A percentile compares a stretch with the other conserved stretches of the same genome.
Conservation (phyloP, 805 yeast genomes). For the Saturnispora gosingensis region DNA sequence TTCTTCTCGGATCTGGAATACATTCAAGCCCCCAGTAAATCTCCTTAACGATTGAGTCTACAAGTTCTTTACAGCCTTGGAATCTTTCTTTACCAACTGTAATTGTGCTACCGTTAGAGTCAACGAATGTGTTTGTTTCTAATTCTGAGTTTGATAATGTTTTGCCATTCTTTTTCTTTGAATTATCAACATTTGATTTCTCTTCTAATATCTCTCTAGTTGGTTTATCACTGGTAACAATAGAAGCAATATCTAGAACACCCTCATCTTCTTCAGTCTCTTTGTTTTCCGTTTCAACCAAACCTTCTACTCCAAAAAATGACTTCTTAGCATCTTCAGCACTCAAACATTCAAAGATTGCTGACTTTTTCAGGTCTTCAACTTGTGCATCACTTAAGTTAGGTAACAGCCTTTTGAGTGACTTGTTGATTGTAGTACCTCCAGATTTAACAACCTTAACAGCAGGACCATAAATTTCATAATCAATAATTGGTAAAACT, state of each 20-base stretch:
- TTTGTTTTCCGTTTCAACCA: constrained; percentile 16
- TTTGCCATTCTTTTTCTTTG: constrained; percentile 5
- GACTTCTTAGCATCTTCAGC: constrained; percentile 55
- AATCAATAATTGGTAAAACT: constrained; percentile 71
- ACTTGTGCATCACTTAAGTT: constrained; percentile 47
- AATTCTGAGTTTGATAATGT: constrained; percentile 53
- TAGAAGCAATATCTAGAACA: constrained; percentile 78
- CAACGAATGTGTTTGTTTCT: constrained; percentile 64
- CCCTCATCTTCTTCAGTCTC: constrained; percentile 42
- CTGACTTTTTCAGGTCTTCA: constrained; percentile 64
- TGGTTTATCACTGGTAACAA: constrained; percentile 64
- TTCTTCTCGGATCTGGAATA: constrained; percentile 52
- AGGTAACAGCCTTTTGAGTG: constrained; percentile 48
- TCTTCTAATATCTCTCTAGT: constrained; percentile 40
- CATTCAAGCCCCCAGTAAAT: constrained; percentile 44
- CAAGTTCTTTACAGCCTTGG: constrained; percentile 59
- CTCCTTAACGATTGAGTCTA: constrained; percentile 43
- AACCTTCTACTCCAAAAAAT: constrained; percentile 50
- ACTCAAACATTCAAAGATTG: constrained; percentile 70
- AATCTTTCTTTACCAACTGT: constrained; percentile 85
- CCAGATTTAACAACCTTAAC: constrained; percentile 36
- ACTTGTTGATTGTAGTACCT: constrained; percentile 51
- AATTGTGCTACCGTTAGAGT: constrained; percentile 44
- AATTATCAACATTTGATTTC: constrained; percentile 13
- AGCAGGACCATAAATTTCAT: constrained; percentile 50